Percentiles rank a stretch among this genome's conserved stretches.
These are phyloP conservation scores for Dacryopinax primogenitus DNA, from an alignment of 768 basidiomycete species.

Conservation along the genomic window DNA sequence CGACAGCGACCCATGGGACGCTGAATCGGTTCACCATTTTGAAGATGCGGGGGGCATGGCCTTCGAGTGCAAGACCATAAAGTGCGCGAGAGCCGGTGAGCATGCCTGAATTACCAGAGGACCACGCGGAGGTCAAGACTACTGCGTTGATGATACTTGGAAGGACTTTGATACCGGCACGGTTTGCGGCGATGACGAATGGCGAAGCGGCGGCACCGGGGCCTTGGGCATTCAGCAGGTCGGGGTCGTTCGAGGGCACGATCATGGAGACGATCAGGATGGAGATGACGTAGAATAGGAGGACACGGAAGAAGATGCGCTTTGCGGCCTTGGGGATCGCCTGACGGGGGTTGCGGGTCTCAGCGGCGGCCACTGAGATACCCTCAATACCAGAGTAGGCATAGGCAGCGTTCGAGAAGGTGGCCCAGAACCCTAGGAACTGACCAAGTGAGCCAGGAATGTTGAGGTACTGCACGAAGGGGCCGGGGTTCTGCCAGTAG, in stretches of 20 bases:
- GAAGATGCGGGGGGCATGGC: slow-evolving; percentile 20
- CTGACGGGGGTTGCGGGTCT: slow-evolving; percentile 33
- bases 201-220: slow-evolving; percentile 24
- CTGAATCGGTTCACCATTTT: slow-evolving; percentile 18
- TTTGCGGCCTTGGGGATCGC: slow-evolving; percentile 33
- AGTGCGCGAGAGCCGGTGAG: slow-evolving; percentile 15
- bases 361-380: slow-evolving; percentile 34
- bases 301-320: slow-evolving; percentile 26
- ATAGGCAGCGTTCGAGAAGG: slow-evolving; percentile 47
- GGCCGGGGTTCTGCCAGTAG: slow-evolving; percentile 31
- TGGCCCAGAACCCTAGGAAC: slow-evolving; percentile 52
- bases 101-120: slow-evolving; percentile 48
- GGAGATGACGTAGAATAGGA: slow-evolving; percentile 24
- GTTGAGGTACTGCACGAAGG: slow-evolving; percentile 43
- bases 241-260: slow-evolving; percentile 24
- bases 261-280: slow-evolving; percentile 29
- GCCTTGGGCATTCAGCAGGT: slow-evolving; percentile 18
- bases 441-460: slow-evolving; percentile 42
- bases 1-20: slow-evolving; percentile 32
- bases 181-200: slow-evolving; percentile 29
- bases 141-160: slow-evolving; percentile 20
- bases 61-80: slow-evolving; percentile 20
- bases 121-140: slow-evolving; percentile 82
- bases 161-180: slow-evolving; percentile 22
- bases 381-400: slow-evolving; percentile 45